These are phyloP conservation scores for Acanthamoeba triangularis DNA, from an alignment of 208 protist genomes.

Conservation along the genomic window DNA sequence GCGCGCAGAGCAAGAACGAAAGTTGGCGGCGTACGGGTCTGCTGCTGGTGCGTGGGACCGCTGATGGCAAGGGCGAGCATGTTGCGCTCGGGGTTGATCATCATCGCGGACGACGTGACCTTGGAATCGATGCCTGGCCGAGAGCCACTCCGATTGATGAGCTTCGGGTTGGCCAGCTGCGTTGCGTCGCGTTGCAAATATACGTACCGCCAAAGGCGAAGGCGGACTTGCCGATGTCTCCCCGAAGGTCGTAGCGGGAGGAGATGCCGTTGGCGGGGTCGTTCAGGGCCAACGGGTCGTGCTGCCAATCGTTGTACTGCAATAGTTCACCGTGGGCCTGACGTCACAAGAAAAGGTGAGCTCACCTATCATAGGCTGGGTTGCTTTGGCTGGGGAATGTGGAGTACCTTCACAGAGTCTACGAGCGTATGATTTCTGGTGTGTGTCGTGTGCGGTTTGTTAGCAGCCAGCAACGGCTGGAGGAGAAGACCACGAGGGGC, in stretches of 20 bases:
- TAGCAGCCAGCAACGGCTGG: neutral
- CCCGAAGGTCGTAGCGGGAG: slow-evolving; percentile 86
- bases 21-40: neutral
- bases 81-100: neutral
- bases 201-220: slow-evolving; percentile 85
- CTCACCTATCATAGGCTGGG: no score
- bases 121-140: slow-evolving; percentile 10
- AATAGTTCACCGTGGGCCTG: slow-evolving; percentile 43
- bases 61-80: slow-evolving; percentile 41
- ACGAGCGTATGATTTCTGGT: slow-evolving; percentile 75
- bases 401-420: slow-evolving; percentile 81
- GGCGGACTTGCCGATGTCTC: neutral
- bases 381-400: neutral
- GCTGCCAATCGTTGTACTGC: slow-evolving; percentile 91
- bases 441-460: neutral
- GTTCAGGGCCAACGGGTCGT: slow-evolving; percentile 88
- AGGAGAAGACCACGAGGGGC: slow-evolving; percentile 79
- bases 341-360: no score
- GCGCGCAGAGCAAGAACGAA: neutral
- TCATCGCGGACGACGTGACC: neutral
- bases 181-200: no score
- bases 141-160: neutral
- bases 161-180: no score
- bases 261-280: slow-evolving; percentile 81
- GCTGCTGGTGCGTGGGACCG: slow-evolving; percentile 80